Percentiles rank a stretch among this genome's conserved stretches.
Evolutionary conservation across 73 alveolate genomes (phyloP).

Genomic region (Paramecium primaurelia): DNA sequence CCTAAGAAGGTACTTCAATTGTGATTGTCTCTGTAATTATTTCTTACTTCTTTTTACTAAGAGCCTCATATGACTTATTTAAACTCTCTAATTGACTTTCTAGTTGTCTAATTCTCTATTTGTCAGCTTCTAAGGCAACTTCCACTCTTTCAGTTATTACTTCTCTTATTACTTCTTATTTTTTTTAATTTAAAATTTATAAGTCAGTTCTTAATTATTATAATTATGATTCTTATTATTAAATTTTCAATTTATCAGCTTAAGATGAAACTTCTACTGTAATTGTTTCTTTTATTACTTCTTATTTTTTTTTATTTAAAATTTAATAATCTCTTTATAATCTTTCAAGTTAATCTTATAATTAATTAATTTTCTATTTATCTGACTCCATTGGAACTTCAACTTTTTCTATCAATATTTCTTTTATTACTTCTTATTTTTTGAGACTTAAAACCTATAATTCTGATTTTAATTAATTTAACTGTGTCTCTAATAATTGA

Average conservation of each 20-base stretch:
- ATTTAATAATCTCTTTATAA: background rate
- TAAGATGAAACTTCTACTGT: background rate
- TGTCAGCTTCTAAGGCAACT: background rate
- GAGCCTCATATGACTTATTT: background rate
- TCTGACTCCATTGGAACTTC: background rate
- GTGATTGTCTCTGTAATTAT: background rate
- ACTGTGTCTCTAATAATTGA: background rate
- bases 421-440: slow-evolving; percentile 31
- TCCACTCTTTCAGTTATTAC: slow-evolving; percentile 14
- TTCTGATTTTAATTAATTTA: background rate
- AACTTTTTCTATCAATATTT: background rate
- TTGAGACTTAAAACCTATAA: background rate
- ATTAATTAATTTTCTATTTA: background rate
- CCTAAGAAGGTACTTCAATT: background rate
- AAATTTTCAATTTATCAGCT: background rate
- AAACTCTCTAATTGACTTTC: background rate
- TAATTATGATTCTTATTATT: background rate
- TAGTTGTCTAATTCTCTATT: background rate
- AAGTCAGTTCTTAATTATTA: background rate
- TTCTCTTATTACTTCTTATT: slow-evolving; percentile 29
- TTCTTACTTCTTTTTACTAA: background rate
- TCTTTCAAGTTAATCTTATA: background rate
- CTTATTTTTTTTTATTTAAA: background rate
- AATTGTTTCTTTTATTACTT: background rate
- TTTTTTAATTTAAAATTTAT: background rate